Percentiles rank a stretch among this genome's conserved stretches.
These are phyloP conservation scores for Vaccinium vitisidaea DNA, from an alignment of 148 eudicot genomes.

Conservation along the genomic window DNA sequence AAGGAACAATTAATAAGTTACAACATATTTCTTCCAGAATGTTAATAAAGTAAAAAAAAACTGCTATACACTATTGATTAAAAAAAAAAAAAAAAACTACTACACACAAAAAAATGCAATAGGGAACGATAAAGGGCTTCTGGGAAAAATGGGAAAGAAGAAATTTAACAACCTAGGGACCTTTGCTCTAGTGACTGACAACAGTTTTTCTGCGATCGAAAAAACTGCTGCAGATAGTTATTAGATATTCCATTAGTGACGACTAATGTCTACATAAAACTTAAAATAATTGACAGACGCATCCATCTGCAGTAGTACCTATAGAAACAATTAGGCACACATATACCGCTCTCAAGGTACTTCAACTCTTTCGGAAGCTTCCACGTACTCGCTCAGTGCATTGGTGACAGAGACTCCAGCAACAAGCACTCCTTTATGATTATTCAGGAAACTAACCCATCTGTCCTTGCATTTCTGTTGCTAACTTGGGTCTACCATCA, in stretches of 20 bases:
- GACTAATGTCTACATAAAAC: not conserved
- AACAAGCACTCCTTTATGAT: not conserved
- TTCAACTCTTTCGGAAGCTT: not conserved
- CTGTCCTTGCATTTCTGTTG: constrained; percentile 2
- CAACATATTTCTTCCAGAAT: not conserved
- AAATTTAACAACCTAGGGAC: not conserved
- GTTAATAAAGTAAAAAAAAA: not conserved
- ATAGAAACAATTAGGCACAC: not conserved
- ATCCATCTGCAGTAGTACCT: not conserved
- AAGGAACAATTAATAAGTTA: not conserved
- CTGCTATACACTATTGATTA: too few species aligned
- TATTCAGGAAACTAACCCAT: not conserved
- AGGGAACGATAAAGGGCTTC: not conserved
- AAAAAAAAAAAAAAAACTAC: not conserved
- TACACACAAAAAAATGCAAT: not conserved
- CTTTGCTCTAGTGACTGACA: not conserved
- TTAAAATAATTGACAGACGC: not conserved
- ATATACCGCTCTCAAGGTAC: not conserved
- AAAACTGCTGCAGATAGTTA: not conserved
- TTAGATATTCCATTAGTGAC: not conserved
- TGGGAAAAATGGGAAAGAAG: not conserved
- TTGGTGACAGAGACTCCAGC: not conserved
- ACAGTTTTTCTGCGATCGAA: not conserved
- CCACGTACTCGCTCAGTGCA: not conserved
- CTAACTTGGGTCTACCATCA: constrained; percentile 2